Evolutionary conservation across 768 basidiomycete genomes (phyloP), one percentile per base, ranked within the genome.

Genomic region (Phylloporus sp.): DNA sequence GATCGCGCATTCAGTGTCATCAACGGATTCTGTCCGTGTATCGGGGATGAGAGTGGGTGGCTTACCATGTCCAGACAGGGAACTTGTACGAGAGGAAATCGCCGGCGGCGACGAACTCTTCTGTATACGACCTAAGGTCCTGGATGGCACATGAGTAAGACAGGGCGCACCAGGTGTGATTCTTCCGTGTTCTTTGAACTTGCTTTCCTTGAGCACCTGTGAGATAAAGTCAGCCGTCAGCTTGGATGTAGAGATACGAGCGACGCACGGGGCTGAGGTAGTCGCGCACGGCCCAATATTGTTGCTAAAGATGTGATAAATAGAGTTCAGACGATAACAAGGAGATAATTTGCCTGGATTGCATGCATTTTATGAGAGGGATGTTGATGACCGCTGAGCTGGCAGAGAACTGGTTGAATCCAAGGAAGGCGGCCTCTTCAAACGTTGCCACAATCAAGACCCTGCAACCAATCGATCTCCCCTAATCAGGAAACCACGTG

Each of bases 41-140:
- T 47, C 15, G n/a, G 15, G 4, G 5, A 7, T 15, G 20, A 36
- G 26, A 7, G 2, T 20, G 10, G 35, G 11, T 2, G 0, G 68
- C 88, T 60, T 51, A 91, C 97, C 97, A 99, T 63, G 84, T 77
- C 97, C 97, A 99, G 23, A 97, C 93, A 11, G 92, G 91, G 72
- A 99, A 99, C 76, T 99, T 99, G 82, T 97, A 97, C 7, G 86
- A 78, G 53, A 99, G 75, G 72, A 97, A 98, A 70, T 99, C 97
- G 48, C 97, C 97, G 8, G 97, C 97, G 15, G 91, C 93, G 26
- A 97, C 92, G 64, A 97, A 98, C 71, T 98, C 97, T 82, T 99
- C 95, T 90, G 67, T 15, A 45, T 26, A 31, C 18, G 47, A 46
- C 43, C 55, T 63, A 52, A 55, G 40, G 53, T 26, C 28, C 4